Conservation (phyloP, 371 early-diverging fungal genomes). For the Apophysomyces variabilis region DNA sequence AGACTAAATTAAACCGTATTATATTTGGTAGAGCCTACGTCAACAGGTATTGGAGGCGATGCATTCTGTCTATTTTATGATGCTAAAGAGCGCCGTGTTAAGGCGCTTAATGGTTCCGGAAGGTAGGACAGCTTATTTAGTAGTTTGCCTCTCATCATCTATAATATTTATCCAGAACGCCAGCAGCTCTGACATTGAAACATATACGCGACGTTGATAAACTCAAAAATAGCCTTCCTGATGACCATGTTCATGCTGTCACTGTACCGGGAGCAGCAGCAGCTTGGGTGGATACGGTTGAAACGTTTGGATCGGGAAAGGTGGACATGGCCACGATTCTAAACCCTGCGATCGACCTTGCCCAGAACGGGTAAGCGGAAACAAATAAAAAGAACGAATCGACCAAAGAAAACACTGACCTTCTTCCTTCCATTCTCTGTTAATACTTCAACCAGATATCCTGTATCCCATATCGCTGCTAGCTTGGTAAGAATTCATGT, state of each 20-base stretch:
- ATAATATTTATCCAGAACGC: conserved; percentile 43
- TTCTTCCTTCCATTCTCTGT: conserved; percentile 3
- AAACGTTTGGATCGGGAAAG: conserved; percentile 74
- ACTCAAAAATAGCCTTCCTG: conserved; percentile 42
- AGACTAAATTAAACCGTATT: background rate
- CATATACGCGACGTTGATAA: conserved; percentile 27
- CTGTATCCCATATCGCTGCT: conserved; percentile 45
- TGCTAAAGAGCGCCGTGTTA: conserved; percentile 60
- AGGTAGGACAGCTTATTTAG: conserved; percentile 36
- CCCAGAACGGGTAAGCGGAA: conserved; percentile 66
- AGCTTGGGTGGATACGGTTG: conserved; percentile 76
- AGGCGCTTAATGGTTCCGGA: conserved; percentile 79
- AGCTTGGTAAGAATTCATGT: conserved; percentile 19
- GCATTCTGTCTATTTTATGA: conserved; percentile 85
- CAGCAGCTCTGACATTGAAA: conserved; percentile 62
- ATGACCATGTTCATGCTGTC: conserved; percentile 57
- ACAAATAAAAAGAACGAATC: background rate
- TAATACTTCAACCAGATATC: conserved; percentile 34
- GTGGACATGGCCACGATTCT: conserved; percentile 65
- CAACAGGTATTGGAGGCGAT: conserved; percentile 94
- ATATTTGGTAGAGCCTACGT: conserved; percentile 67
- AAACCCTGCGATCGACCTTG: conserved; percentile 72
- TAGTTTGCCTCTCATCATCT: background rate
- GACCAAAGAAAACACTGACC: background rate
- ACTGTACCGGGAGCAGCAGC: conserved; percentile 90